Conservation (phyloP, 2,329 filamentous ascomycete genomes). For the Xylariaceae sp. region DNA sequence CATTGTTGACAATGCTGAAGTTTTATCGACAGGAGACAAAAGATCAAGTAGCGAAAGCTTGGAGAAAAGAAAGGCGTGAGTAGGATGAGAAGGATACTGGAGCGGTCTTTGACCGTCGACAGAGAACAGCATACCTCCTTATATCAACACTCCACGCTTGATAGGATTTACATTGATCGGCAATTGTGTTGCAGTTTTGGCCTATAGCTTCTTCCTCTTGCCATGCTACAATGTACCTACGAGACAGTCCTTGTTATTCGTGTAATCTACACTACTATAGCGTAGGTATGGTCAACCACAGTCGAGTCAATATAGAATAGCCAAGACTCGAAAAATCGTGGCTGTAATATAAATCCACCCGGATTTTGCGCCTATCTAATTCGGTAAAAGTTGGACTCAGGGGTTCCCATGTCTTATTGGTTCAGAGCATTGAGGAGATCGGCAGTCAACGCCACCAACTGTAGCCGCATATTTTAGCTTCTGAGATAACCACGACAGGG, state of each 20-base stretch:
- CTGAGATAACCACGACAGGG: slow-evolving; percentile 21
- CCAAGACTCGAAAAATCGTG: slow-evolving; percentile 15
- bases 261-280: slow-evolving; percentile 2
- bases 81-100: slow-evolving; percentile 12
- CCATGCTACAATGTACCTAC: background rate
- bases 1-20: slow-evolving; percentile 31
- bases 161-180: slow-evolving; percentile 29
- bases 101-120: slow-evolving; percentile 4
- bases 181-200: slow-evolving; percentile 30
- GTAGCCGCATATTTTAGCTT: slow-evolving; percentile 21
- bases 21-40: slow-evolving; percentile 17
- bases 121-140: slow-evolving; percentile 30
- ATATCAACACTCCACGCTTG: slow-evolving; percentile 28
- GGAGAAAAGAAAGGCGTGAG: slow-evolving; percentile 21
- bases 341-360: background rate
- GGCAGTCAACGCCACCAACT: slow-evolving; percentile 22
- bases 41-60: slow-evolving; percentile 18
- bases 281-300: background rate
- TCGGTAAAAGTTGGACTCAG: slow-evolving; percentile 9
- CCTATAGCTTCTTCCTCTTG: background rate
- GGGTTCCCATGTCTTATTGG: slow-evolving; percentile 18
- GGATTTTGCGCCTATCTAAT: background rate
- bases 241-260: slow-evolving; percentile 1
- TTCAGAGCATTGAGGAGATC: slow-evolving; percentile 14
- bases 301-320: slow-evolving; percentile 8